Evolutionary conservation across 164 flowering plant genomes (phyloP).

Genomic region (Nymphaea thermarum): DNA sequence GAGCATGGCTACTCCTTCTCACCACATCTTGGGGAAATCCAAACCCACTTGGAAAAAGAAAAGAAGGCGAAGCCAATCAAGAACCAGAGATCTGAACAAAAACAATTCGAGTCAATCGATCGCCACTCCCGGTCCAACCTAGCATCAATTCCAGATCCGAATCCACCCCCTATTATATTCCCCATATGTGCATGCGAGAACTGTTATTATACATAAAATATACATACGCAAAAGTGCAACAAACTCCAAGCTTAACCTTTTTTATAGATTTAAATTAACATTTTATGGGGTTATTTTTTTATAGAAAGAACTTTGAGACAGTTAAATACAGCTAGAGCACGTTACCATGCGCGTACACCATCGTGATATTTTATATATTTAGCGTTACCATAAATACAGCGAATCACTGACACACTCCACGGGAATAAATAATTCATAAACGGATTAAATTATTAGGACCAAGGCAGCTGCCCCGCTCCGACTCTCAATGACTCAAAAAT

Average conservation of each 20-base stretch:
- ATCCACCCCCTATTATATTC: background rate
- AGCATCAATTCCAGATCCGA: background rate
- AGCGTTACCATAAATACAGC: background rate
- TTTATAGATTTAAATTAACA: no score
- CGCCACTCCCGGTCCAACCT: background rate
- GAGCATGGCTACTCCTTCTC: background rate
- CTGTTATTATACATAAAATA: no score
- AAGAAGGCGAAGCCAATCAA: background rate
- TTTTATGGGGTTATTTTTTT: no score
- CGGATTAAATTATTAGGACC: background rate
- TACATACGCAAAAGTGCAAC: no score
- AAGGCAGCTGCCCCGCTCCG: background rate
- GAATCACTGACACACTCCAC: background rate
- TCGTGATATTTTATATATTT: no score
- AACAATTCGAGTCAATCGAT: background rate
- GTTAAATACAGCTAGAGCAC: no score
- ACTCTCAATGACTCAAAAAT: background rate
- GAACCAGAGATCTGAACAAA: background rate
- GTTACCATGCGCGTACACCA: no score
- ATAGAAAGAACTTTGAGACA: no score
- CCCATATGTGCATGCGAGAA: no score
- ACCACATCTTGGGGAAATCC: background rate
- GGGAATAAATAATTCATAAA: background rate
- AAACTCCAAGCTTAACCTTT: no score
- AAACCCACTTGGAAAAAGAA: background rate